These are phyloP conservation scores for Talaromyces marneffei DNA, from an alignment of 2,329 filamentous ascomycete genomes.

Conservation along the genomic window DNA sequence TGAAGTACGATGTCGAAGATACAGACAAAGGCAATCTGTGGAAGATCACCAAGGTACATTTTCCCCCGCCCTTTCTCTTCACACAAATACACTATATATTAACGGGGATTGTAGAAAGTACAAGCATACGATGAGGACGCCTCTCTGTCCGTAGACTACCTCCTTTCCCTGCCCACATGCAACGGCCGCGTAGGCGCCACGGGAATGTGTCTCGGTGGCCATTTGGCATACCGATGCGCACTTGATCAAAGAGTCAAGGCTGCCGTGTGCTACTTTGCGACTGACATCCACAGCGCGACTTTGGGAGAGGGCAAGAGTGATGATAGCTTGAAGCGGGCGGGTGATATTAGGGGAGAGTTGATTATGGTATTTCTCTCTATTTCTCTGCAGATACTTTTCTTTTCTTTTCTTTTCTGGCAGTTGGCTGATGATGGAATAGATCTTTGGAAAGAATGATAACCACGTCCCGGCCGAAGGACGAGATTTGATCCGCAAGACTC, in stretches of 20 bases:
- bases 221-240: constrained; percentile 68
- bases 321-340: constrained; percentile 55
- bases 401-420: not conserved
- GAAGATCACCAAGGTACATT: constrained; percentile 68
- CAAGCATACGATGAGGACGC: constrained; percentile 81
- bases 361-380: constrained; percentile 57
- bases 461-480: constrained; percentile 79
- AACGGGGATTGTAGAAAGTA: constrained; percentile 53
- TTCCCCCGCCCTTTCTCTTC: not conserved
- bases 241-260: constrained; percentile 72
- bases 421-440: constrained; percentile 38
- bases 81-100: not conserved
- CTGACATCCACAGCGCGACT: constrained; percentile 75
- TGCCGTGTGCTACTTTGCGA: constrained; percentile 84
- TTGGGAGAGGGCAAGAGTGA: constrained; percentile 65
- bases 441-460: constrained; percentile 86
- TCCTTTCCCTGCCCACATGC: constrained; percentile 69
- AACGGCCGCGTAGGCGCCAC: constrained; percentile 73
- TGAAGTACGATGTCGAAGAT: constrained; percentile 80
- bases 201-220: constrained; percentile 90
- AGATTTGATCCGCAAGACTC: constrained; percentile 74
- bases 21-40: constrained; percentile 82
- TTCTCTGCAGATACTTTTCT: too few species aligned
- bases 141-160: constrained; percentile 59
- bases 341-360: constrained; percentile 69